These are phyloP conservation scores for Phialocephala subalpina DNA, from an alignment of 2,329 filamentous ascomycete species.

Conservation along the genomic window DNA sequence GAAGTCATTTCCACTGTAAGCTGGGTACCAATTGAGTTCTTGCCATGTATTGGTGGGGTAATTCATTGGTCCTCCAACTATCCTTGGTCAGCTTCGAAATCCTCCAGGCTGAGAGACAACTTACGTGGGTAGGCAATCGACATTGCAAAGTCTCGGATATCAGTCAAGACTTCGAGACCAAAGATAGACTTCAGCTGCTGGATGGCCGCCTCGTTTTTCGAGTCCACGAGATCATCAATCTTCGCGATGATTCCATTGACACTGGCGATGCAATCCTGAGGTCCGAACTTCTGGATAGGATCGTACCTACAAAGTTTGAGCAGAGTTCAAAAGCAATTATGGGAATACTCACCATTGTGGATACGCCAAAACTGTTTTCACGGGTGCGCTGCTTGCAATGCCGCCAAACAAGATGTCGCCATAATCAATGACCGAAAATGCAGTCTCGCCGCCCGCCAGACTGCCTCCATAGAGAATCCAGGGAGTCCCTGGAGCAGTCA, in stretches of 20 bases:
- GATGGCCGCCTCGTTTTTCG: conserved; percentile 52
- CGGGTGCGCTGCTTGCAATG: conserved; percentile 55
- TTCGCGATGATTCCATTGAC: conserved; percentile 58
- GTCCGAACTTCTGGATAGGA: conserved; percentile 57
- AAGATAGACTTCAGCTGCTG: conserved; percentile 56
- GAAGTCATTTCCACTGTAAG: conserved; percentile 54
- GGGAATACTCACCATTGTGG: conserved; percentile 51
- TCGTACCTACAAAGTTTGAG: conserved; percentile 43
- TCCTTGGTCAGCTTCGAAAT: conserved; percentile 9
- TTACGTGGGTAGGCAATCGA: conserved; percentile 54
- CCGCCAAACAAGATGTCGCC: conserved; percentile 55
- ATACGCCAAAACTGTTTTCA: conserved; percentile 52
- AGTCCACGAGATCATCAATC: conserved; percentile 54
- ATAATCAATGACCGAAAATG: conserved; percentile 54
- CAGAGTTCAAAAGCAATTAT: background rate
- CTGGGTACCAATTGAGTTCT: conserved; percentile 58
- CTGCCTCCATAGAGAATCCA: conserved; percentile 55
- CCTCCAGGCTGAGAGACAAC: background rate
- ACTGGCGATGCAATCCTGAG: conserved; percentile 56
- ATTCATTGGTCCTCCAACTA: conserved; percentile 53
- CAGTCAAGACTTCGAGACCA: conserved; percentile 53
- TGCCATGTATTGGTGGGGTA: conserved; percentile 62
- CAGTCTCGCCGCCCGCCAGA: conserved; percentile 52
- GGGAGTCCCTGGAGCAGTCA: conserved; percentile 54
- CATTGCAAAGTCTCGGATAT: conserved; percentile 55